Evolutionary conservation across 2,329 filamentous ascomycete species (phyloP), one percentile per base, ranked within the genome.

Genomic region (Aspergillus calidoustus): DNA sequence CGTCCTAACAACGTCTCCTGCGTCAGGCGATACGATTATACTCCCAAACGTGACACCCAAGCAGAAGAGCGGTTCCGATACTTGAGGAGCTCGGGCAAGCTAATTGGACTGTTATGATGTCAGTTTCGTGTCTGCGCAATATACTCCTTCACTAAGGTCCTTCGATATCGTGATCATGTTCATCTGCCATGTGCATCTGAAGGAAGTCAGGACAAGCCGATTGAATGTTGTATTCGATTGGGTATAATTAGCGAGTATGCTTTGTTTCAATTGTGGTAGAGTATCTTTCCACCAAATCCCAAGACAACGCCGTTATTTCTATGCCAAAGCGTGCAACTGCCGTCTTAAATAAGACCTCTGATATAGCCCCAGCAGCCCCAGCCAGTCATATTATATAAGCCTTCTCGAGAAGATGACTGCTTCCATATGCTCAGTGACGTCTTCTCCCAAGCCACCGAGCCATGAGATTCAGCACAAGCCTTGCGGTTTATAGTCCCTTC

Each of bases 221-320:
- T 58, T 58, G 41, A 61, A 17, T 48, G 28, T 51, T 38, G 34
- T n/a, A 31, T 57, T 65, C 41, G 47, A 64, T 60, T 62, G 63
- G 66, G 64, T 66, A 68, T 66, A 66, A 62, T 52, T 54, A 53
- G 55, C 48, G 48, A 55, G 17, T 31, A 60, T 28, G 41, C 51
- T 59, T 48, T 51, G 44, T n/a, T 46, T 47, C 60, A 48, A 52
- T 38, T 52, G 47, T 11, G 54, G 28, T 31, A 53, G 38, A 52
- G 9, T 46, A 34, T 54, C 30, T 43, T 7, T n/a, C 28, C 47
- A 34, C 15, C 38, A n/a, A 44, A n/a, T 41, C 38, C 31, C 50
- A 48, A 55, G 30, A 52, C 59, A 57, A 61, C 54, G 54, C 59
- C 59, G 49, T 22, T 19, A 30, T 59, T 25, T 54, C 48, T 61